Base-by-base conservation (phyloP, 257 asterid species). In the Coffea eugenioides region DNA sequence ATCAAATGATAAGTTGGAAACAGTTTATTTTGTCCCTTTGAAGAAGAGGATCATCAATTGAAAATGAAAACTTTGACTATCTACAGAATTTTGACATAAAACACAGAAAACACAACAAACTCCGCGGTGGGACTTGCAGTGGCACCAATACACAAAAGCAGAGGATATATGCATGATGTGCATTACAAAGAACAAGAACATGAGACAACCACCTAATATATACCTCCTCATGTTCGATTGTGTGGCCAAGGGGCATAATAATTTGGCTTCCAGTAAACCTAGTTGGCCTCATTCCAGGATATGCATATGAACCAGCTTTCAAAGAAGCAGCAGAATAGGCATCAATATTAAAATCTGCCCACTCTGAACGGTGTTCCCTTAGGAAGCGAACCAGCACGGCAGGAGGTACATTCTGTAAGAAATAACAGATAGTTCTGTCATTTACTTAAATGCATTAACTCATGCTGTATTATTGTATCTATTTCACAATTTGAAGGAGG, bases 201-300 rank as follows among this genome's bases (percentile, higher is more conserved):
- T 18, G 73, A 13, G 70, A 25, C 3, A 49, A 36, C 48, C 12
- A 71, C 8, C 48, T 45, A 77, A 65, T 27, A 52, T 64, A 66
- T 81, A 91, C 99, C 97, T 96, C 99, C 88, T 96, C 99, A 4
- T 96, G 97, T 86, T 96, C 99, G 57, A 96, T 89, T 4, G 99
- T 91, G 79, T 91, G 97, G 51, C 99, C 99, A 12, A 96, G 87
- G 4, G 97, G 97, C 98, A 96, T 96, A 80, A 94, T 90, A 52
- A 94, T 89, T 84, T 96, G 99, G 87, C 93, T 96, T 76, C 99
- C 99, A 7, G 97, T 92, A 79, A 96, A 96, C 80, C 97, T 87
- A 18, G 97, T 89, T 20, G 96, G 97, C 87, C 97, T 87, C 93
- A 90, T 88, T 70, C 98, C 99, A 0, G 95, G 97, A 85, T 90